Percentiles rank a stretch among this genome's conserved stretches.
Conservation (phyloP, 495 filamentous ascomycete genomes). For the Astrothelium subdiscretum region DNA sequence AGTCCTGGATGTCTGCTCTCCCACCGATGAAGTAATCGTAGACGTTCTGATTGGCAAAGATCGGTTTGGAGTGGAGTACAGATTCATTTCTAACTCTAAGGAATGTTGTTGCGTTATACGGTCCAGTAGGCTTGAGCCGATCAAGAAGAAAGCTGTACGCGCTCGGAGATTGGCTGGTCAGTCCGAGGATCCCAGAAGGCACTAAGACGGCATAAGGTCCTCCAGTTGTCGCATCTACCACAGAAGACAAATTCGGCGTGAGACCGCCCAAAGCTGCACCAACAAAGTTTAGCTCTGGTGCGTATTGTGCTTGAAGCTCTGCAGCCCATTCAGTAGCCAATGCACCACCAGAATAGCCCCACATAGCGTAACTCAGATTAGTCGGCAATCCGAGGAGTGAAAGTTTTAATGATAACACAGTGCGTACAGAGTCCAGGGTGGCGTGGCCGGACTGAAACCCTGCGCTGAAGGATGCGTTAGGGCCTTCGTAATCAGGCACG, state of each 20-base stretch:
- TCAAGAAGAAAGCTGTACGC: constrained; percentile 10
- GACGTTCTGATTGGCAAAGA: constrained; percentile 28
- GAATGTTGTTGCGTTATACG: constrained; percentile 21
- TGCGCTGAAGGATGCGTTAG: constrained; percentile 31
- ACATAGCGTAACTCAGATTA: constrained; percentile 20
- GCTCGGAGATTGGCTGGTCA: constrained; percentile 9
- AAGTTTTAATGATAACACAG: constrained; percentile 23
- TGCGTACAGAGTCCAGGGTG: constrained; percentile 37
- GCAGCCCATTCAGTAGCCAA: constrained; percentile 43
- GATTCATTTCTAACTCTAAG: constrained; percentile 21
- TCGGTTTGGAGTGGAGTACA: constrained; percentile 15
- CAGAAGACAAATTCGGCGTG: constrained; percentile 23
- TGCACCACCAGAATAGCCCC: constrained; percentile 48
- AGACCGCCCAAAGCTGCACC: constrained; percentile 41
- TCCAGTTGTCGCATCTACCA: constrained; percentile 18
- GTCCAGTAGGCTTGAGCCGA: constrained; percentile 10
- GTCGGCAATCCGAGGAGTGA: constrained; percentile 3
- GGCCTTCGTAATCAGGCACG: constrained; percentile 39
- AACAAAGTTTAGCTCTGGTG: constrained; percentile 40
- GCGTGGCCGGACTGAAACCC: constrained; percentile 35
- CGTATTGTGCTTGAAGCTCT: constrained; percentile 40
- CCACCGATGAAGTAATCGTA: constrained; percentile 34
- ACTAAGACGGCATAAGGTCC: constrained; percentile 10
- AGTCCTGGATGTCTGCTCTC: constrained; percentile 17
- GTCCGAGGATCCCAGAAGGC: constrained; percentile 7